Percentiles rank a stretch among this genome's conserved stretches.
Evolutionary conservation across 306 rosid species (phyloP).

Genomic region (Sicyos edulis): DNA sequence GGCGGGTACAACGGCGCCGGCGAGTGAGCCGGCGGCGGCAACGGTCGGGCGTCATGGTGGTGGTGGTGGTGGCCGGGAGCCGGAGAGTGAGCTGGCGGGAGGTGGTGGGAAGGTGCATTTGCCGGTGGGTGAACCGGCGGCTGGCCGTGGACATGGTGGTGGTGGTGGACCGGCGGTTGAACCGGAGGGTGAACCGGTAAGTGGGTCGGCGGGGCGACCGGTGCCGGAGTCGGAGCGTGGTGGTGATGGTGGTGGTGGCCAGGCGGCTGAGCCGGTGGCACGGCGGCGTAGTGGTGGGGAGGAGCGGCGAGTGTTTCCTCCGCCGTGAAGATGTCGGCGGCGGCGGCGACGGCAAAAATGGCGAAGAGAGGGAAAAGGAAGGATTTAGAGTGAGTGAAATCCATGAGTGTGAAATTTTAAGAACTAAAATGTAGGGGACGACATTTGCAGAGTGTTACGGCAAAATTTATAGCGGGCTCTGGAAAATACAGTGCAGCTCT

Average conservation of each 20-base stretch:
- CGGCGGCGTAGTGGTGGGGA: neutral
- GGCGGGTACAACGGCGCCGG: constrained; percentile 26
- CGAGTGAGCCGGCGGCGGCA: constrained; percentile 21
- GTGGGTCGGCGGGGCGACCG: constrained; percentile 16
- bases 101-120: constrained; percentile 16
- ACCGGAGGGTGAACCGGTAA: neutral
- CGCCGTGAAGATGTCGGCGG: neutral
- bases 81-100: constrained; percentile 19
- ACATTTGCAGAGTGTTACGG: neutral
- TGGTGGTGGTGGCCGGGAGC: constrained; percentile 21
- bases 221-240: constrained; percentile 28
- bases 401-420: neutral
- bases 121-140: constrained; percentile 14
- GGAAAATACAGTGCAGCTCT: neutral
- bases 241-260: constrained; percentile 15
- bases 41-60: constrained; percentile 7
- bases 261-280: neutral
- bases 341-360: neutral
- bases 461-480: neutral
- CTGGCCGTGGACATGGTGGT: constrained; percentile 13
- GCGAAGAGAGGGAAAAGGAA: neutral
- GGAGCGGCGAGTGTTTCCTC: neutral
- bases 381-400: neutral
- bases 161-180: constrained; percentile 14
- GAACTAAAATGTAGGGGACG: neutral